These are phyloP conservation scores for Euphorbia tirucalli DNA, from an alignment of 345 rosid species.

Conservation along the genomic window DNA sequence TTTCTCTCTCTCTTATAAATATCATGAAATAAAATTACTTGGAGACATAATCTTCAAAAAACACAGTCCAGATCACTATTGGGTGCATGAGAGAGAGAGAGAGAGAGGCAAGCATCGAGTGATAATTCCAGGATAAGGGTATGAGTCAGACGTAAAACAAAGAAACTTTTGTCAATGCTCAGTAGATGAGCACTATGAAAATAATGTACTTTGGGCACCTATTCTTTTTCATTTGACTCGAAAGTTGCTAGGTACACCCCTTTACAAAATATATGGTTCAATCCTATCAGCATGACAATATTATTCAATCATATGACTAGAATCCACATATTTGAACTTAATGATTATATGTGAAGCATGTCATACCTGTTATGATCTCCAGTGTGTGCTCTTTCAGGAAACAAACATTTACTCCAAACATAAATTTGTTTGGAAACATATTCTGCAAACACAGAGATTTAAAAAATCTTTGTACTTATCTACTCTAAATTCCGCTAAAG, in stretches of 20 bases:
- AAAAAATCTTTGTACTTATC: neutral
- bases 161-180: too few species aligned
- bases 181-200: too few species aligned
- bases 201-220: too few species aligned
- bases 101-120: too few species aligned
- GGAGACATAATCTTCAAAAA: too few species aligned
- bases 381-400: neutral
- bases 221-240: too few species aligned
- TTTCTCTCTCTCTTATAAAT: neutral
- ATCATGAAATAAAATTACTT: neutral
- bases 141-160: too few species aligned
- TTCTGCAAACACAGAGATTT: neutral
- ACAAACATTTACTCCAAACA: too few species aligned
- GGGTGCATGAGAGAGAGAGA: too few species aligned
- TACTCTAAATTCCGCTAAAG: neutral
- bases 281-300: neutral
- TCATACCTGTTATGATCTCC: neutral
- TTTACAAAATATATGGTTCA: neutral
- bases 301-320: neutral
- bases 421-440: neutral
- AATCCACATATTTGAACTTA: neutral
- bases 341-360: neutral
- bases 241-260: too few species aligned
- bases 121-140: too few species aligned
- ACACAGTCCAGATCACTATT: too few species aligned